phyloP scores from a whole-genome alignment of 805 yeast genomes.

The Pichia scutulata region DNA sequence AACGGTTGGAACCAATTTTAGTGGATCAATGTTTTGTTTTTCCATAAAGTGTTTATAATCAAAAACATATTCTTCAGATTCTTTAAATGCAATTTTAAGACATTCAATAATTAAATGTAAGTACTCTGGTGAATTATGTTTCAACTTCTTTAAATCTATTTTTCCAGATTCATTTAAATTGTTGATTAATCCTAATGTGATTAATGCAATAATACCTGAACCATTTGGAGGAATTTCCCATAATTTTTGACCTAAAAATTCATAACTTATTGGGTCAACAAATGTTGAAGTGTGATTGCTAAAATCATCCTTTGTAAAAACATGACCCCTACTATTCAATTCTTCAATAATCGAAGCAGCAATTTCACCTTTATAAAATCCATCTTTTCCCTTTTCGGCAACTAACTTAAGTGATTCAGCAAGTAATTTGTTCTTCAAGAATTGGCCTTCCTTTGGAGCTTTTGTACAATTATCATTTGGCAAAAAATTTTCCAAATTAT shows the following conservation, averaged over 20 bases:
- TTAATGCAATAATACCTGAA: slow-evolving; percentile 68
- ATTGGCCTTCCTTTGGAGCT: slow-evolving; percentile 54
- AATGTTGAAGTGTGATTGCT: slow-evolving; percentile 48
- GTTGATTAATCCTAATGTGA: slow-evolving; percentile 59
- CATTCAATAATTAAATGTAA: slow-evolving; percentile 63
- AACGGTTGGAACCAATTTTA: slow-evolving; percentile 30
- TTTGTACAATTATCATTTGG: slow-evolving; percentile 25
- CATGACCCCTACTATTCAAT: slow-evolving; percentile 47
- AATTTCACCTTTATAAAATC: slow-evolving; percentile 63
- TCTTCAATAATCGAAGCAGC: slow-evolving; percentile 58
- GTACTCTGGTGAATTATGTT: slow-evolving; percentile 66
- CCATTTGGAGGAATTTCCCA: slow-evolving; percentile 88
- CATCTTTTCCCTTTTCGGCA: slow-evolving; percentile 52
- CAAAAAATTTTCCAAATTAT: slow-evolving; percentile 28
- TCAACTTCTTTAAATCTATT: slow-evolving; percentile 34
- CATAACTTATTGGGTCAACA: slow-evolving; percentile 55
- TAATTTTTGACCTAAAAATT: slow-evolving; percentile 45
- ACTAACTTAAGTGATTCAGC: slow-evolving; percentile 47
- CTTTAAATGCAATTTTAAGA: slow-evolving; percentile 65
- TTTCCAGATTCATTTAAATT: slow-evolving; percentile 40
- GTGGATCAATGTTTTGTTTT: slow-evolving; percentile 11
- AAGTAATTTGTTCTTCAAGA: slow-evolving; percentile 42
- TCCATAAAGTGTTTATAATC: slow-evolving; percentile 40
- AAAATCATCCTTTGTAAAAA: slow-evolving; percentile 49
- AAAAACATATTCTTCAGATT: slow-evolving; percentile 65